Base-by-base conservation (phyloP, 2,329 filamentous ascomycete species). In the Beauveria rudraprayagi region DNA sequence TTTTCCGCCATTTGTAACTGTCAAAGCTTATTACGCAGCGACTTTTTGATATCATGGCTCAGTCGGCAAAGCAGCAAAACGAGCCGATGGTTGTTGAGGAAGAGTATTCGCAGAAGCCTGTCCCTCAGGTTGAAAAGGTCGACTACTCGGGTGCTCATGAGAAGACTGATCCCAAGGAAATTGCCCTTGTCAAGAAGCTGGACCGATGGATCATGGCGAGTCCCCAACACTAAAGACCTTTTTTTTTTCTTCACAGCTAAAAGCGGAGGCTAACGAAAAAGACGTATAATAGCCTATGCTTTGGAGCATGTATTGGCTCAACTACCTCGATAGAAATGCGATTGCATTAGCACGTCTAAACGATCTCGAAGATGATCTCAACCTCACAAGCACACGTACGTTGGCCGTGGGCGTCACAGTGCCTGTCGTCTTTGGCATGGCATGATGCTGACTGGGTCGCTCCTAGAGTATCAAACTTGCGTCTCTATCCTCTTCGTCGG, bases 301-400 rank as follows among this genome's bases (percentile, higher is more conserved):
- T 4, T 74, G 72, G 71, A 65, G 67, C 61, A 71, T 75, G 69
- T 79, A 78, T 64, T 78, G 75, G 67, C 69, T 78, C 48, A 78
- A 76, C 62, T 77, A 77, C 57, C 70, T 79, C 22, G 78, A 80
- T 47, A 71, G 77, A 7, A 79, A 79, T 61, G 77, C 77, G 30
- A 79, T 81, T 63, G 76, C 76, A 0, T 71, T 78, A 41, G 78
- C 78, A 1, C 67, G 70, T 1, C 63, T 68, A 4, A 66, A 67
- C 44, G 59, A 64, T 17, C 62, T 68, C 17, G 67, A 68, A 58
- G 60, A 67, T 11, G 65, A 68, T 28, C 61, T 68, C 28, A 64
- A 65, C 16, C 61, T 67, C 8, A 64, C 62, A 10, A 48, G 56
- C 16, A 58, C 56, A 17, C 34, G 52, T 55, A 43, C 43, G 50